phyloP scores from a whole-genome alignment of 371 early-diverging fungal species.

The Lichtheimia hyalospora region DNA sequence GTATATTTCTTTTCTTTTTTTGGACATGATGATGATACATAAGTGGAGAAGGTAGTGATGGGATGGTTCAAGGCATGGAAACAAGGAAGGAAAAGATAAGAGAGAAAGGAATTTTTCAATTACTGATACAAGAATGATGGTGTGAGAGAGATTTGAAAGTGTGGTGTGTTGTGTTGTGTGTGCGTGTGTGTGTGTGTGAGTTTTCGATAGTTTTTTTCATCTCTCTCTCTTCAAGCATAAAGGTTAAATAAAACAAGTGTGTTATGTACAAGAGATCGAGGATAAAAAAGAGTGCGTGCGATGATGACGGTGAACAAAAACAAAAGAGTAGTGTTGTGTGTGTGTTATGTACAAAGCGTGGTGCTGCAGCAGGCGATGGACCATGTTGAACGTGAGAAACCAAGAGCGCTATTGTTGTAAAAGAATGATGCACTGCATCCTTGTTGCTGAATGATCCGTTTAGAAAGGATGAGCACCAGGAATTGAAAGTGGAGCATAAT shows the following conservation, averaged over 20 bases:
- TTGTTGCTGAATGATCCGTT: neutral
- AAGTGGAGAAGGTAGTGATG: neutral
- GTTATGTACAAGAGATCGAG: constrained; percentile 1
- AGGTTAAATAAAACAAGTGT: neutral
- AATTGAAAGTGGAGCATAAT: neutral
- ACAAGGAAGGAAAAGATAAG: neutral
- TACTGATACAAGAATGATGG: neutral
- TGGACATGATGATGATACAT: too few relatives aligned
- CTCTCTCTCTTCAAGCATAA: constrained; percentile 1
- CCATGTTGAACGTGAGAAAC: too few relatives aligned
- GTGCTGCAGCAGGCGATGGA: neutral
- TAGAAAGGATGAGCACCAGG: constrained; percentile 5
- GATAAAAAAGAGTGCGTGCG: neutral
- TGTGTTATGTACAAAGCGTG: neutral
- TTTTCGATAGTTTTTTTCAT: neutral
- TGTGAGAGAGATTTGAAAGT: too few relatives aligned
- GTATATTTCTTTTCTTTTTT: too few relatives aligned
- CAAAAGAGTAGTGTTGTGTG: constrained; percentile 9
- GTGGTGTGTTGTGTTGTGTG: too few relatives aligned
- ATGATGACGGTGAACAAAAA: neutral
- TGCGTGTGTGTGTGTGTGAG: neutral
- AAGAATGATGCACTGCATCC: neutral
- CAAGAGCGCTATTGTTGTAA: too few relatives aligned
- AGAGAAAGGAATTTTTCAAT: neutral
- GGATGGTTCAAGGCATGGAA: neutral